These are phyloP conservation scores for Trichoderma sp. DNA, from an alignment of 2,329 filamentous ascomycete species.

Conservation along the genomic window DNA sequence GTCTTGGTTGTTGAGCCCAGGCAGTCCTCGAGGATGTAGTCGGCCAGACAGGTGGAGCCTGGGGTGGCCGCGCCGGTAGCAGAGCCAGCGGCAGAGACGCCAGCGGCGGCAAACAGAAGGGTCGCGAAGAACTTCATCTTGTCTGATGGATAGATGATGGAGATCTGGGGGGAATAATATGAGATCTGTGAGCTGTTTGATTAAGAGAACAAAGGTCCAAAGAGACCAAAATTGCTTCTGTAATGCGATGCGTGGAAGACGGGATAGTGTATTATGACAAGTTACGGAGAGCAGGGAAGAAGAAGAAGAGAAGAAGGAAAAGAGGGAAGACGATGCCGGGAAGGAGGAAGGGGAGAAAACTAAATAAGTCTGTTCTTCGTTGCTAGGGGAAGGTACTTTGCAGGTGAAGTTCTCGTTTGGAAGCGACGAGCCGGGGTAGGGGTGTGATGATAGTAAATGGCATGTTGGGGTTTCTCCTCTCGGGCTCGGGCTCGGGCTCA, in stretches of 20 bases:
- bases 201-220: neutral
- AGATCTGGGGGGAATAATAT: neutral
- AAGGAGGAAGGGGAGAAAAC: constrained; percentile 10
- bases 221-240: neutral
- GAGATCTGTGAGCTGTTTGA: neutral
- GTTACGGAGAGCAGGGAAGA: neutral
- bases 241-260: neutral
- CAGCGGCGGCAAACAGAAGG: constrained; percentile 40
- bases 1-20: constrained; percentile 46
- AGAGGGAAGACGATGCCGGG: neutral
- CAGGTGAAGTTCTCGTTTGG: constrained; percentile 25
- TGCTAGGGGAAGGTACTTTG: neutral
- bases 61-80: constrained; percentile 37
- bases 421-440: constrained; percentile 25
- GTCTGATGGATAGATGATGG: constrained; percentile 21
- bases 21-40: constrained; percentile 52
- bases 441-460: constrained; percentile 8
- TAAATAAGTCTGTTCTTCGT: constrained; percentile 7
- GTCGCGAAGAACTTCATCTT: constrained; percentile 52
- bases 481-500: neutral
- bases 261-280: constrained; percentile 9
- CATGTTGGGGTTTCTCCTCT: constrained; percentile 20
- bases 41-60: constrained; percentile 46
- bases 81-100: constrained; percentile 17
- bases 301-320: constrained; percentile 7